Evolutionary conservation across 768 basidiomycete genomes (phyloP), one percentile per base, ranked within the genome.

Genomic region (Phylloporus sp.): DNA sequence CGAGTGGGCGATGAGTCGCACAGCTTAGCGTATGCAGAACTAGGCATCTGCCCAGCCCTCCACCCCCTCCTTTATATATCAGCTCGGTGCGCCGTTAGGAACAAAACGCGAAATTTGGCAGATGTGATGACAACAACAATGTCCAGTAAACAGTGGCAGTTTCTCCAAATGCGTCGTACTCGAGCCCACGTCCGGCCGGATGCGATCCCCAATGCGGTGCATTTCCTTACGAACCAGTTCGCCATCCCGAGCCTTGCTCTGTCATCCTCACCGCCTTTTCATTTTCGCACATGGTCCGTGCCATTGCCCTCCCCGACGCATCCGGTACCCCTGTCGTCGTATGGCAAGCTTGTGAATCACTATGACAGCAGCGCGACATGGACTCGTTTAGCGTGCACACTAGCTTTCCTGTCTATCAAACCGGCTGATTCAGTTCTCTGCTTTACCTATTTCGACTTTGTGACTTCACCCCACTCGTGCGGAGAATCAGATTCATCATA

Each of bases 391-490:
- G 26, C 31, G 28, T 21, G 9, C n/a, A 31, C 15, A 23, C 38
- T 43, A 43, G 35, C 32, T 42, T 39, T 36, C 18, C 24, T 20
- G 46, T 40, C 61, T 52, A 48, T 51, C 44, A 44, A 39, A 32
- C 31, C 26, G 20, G 39, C 44, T 23, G 41, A 46, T 20, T 44
- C 41, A 27, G 41, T 42, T 44, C 44, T 27, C 38, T 33, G 39
- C 13, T 44, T 58, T 58, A 31, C 61, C 43, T 42, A 39, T 55
- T 43, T 38, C 29, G 50, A 62, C 45, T 20, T 44, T 57, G 45
- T 63, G 58, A 54, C 55, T 42, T 23, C 50, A 49, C 64, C 59
- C 62, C 64, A 52, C 59, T 52, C 39, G 54, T 45, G 62, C 48
- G 54, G 59, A 62, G 64, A 52, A 63, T 64, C 61, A 53, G 53